These are phyloP conservation scores for Fusarium euwallaceae DNA, from an alignment of 2,329 filamentous ascomycete genomes.

Conservation along the genomic window DNA sequence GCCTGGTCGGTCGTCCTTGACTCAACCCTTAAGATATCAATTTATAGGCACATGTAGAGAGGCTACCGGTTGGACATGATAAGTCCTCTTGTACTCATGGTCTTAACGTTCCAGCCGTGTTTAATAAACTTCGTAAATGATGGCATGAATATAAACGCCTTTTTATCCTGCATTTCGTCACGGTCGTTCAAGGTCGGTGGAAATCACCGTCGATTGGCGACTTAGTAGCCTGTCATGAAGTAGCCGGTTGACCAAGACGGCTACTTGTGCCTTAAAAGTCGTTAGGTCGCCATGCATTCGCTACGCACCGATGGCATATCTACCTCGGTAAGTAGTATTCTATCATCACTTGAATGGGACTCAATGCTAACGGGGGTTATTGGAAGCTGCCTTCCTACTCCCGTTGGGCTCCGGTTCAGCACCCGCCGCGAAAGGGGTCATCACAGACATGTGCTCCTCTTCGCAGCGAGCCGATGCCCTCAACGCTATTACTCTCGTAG, in stretches of 20 bases:
- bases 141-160: background rate
- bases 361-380: too few species aligned
- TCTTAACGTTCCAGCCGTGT: background rate
- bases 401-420: too few species aligned
- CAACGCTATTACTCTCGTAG: too few species aligned
- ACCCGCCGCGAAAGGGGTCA: too few species aligned
- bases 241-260: background rate
- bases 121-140: background rate
- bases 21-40: background rate
- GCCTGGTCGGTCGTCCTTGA: background rate
- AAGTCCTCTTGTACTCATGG: background rate
- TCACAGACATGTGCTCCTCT: too few species aligned
- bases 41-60: background rate
- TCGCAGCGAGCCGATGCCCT: too few species aligned
- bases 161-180: background rate
- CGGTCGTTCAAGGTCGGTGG: background rate
- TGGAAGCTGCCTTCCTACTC: too few species aligned
- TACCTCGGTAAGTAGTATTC: too few species aligned
- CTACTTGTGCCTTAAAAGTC: background rate
- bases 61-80: background rate
- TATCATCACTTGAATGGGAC: accelerated
- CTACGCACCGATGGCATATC: too few species aligned
- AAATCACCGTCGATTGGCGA: background rate
- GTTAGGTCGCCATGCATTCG: background rate
- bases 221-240: background rate